Evolutionary conservation across 129 eudicot genomes (phyloP), one percentile per base, ranked within the genome.

Genomic region (Flaveria brownii): DNA sequence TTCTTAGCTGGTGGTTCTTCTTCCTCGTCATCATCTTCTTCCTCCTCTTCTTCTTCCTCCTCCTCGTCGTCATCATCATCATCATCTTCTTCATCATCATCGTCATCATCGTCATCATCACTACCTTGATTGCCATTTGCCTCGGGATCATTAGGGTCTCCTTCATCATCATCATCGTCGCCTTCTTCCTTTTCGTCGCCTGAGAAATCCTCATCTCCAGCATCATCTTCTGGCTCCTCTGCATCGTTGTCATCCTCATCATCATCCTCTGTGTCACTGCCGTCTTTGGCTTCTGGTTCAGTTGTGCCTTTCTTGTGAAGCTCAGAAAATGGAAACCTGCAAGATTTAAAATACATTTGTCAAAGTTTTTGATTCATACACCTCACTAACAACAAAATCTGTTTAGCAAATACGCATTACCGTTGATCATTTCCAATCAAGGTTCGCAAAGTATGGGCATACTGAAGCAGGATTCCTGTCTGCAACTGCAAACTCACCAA

Each of bases 1-100:
- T 93, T 93, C 91, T 93, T 90, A 23, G 98, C 88, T 1, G 98
- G 98, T 74, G 98, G 98, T 79, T 87, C 89, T 33, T 86, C 93
- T 63, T 89, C 97, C 0, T 89, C 96, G 0, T 92, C 96, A 2
- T 80, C 83, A 0, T 89, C 91, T 0, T 91, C 95, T 0, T 89
- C 98, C 5, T 66, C 83, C 0, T 80, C 83, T 2, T 89, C 97
- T 0, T 89, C 90, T 0, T 90, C 96, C 15, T 12, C 52, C 1
- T 46, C 61, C 0, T 55, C 61, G 0, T 55, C 61, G 0, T 62
- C 68, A 0, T 13, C 68, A 0, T 15, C 68, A 0, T 88, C 94
- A 0, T 89, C 96, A 0, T 84, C 91, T 0, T 88, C 98, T 0
- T 78, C 93, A 0, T 81, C 94, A 0, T 81, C 96, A 0, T 88